These are phyloP conservation scores for Ilyonectria sp. DNA, from an alignment of 2,329 filamentous ascomycete species.

Conservation along the genomic window DNA sequence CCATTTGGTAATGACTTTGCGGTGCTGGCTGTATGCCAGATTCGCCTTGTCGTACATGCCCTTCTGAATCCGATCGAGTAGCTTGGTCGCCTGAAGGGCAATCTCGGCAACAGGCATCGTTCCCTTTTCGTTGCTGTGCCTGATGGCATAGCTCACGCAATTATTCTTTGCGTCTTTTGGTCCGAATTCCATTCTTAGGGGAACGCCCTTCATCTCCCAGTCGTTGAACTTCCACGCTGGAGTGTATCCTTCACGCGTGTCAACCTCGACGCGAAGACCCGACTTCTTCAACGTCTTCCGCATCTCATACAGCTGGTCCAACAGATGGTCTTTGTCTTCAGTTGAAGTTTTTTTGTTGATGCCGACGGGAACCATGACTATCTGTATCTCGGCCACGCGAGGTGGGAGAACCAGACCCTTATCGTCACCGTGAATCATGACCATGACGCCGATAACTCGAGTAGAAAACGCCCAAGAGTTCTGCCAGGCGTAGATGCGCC, in stretches of 20 bases:
- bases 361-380: conserved; percentile 91
- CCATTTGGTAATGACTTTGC: conserved; percentile 88
- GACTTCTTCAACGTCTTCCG: conserved; percentile 78
- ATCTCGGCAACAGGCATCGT: conserved; percentile 84
- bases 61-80: conserved; percentile 91
- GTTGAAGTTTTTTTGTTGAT: conserved; percentile 89
- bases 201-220: conserved; percentile 97
- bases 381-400: conserved; percentile 88
- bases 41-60: conserved; percentile 87
- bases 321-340: conserved; percentile 83
- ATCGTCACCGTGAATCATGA: conserved; percentile 97
- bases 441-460: conserved; percentile 97
- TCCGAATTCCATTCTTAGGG: conserved; percentile 94
- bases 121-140: conserved; percentile 90
- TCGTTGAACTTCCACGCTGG: conserved; percentile 99
- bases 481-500: conserved; percentile 93
- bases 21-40: conserved; percentile 82
- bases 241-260: conserved; percentile 91
- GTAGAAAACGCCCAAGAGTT: conserved; percentile 99
- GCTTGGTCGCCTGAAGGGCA: conserved; percentile 78
- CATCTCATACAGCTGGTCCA: conserved; percentile 82
- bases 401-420: conserved; percentile 95
- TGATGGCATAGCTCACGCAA: conserved; percentile 87
- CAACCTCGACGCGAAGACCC: conserved; percentile 84
- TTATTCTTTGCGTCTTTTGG: conserved; percentile 93